Conservation (phyloP, 2,329 filamentous ascomycete genomes). For the Pseudogymnoascus sp. region DNA sequence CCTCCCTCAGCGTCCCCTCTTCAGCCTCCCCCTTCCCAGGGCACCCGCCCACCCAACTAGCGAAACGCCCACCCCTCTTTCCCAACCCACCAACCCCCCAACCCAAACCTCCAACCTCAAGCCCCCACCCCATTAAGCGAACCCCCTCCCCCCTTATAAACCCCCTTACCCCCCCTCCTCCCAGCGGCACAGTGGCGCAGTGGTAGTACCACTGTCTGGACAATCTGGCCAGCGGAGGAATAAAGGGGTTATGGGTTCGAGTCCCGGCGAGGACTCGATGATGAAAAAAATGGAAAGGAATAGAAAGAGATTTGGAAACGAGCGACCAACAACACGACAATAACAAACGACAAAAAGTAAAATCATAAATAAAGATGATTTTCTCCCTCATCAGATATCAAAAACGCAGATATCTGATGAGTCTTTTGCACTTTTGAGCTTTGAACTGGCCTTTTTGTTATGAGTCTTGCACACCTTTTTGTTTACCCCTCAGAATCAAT, state of each 20-base stretch:
- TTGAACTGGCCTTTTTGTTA: too few species aligned
- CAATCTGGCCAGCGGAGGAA: not conserved
- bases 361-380: not conserved
- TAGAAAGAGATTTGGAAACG: not conserved
- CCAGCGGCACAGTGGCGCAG: slow-evolving; percentile 4
- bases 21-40: not conserved
- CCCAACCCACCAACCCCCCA: not conserved
- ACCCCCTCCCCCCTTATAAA: not conserved
- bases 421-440: not conserved
- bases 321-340: not conserved
- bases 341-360: not conserved
- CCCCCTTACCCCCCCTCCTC: not conserved
- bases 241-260: not conserved
- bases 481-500: too few species aligned
- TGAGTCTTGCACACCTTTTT: too few species aligned
- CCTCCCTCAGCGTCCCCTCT: not conserved
- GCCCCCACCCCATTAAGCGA: not conserved
- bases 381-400: slow-evolving; percentile 1
- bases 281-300: not conserved
- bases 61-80: not conserved
- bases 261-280: not conserved
- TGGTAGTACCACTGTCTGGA: slow-evolving; percentile 6
- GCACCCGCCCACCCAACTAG: not conserved
- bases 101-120: not conserved
- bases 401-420: not conserved